Conservation (phyloP, 306 rosid species). For the Lagenaria siceraria region DNA sequence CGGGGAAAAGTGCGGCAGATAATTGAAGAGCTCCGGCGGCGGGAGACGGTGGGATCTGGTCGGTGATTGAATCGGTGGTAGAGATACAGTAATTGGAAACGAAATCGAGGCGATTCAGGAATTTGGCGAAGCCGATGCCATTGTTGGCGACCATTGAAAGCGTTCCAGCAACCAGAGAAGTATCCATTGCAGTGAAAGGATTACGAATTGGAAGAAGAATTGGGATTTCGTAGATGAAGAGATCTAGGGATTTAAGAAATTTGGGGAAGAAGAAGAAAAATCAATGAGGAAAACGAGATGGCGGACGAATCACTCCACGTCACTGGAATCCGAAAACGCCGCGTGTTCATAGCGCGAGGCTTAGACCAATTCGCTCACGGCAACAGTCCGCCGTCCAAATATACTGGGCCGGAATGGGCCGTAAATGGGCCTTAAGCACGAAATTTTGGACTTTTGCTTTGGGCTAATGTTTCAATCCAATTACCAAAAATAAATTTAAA, state of each 20-base stretch:
- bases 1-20: constrained; percentile 45
- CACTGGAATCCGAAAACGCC: not conserved
- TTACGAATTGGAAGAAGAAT: not conserved
- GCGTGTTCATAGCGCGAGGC: constrained; percentile 1
- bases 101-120: constrained; percentile 28
- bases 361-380: constrained; percentile 7
- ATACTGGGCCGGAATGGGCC: not conserved
- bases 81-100: constrained; percentile 12
- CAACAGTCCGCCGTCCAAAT: not conserved
- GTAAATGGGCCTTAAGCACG: not conserved
- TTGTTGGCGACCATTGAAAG: constrained; percentile 31
- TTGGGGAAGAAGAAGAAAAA: not conserved
- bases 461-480: not conserved
- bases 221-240: not conserved
- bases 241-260: not conserved
- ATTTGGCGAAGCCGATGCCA: constrained; percentile 36
- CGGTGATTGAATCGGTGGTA: constrained; percentile 11
- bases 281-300: not conserved
- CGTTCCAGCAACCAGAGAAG: constrained; percentile 35
- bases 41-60: constrained; percentile 18
- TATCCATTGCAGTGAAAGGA: constrained; percentile 22
- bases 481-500: too few species aligned
- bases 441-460: not conserved
- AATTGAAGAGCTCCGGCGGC: constrained; percentile 26
- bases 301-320: constrained; percentile 5